A percentile compares a stretch with the other conserved stretches of the same genome.
Conservation (phyloP, 768 basidiomycete species). For the Macrolepiota fuliginosa region DNA sequence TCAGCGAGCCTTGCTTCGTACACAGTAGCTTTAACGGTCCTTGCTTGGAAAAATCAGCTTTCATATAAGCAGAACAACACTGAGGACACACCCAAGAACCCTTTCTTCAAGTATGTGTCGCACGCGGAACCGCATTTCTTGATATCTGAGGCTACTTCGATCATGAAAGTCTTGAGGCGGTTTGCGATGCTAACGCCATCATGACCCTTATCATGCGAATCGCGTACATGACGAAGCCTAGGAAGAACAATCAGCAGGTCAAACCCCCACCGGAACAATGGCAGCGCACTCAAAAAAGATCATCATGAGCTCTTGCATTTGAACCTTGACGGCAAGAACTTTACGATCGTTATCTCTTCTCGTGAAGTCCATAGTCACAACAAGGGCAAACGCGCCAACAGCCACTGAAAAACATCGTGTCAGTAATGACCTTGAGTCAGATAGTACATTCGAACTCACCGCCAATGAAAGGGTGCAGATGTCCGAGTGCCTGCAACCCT, state of each 20-base stretch:
- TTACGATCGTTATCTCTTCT: conserved; percentile 52
- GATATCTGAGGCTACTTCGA: conserved; percentile 35
- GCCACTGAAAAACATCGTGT: conserved; percentile 26
- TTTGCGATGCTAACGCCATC: conserved; percentile 29
- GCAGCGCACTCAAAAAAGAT: conserved; percentile 39
- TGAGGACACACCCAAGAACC: conserved; percentile 29
- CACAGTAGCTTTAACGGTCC: conserved; percentile 29
- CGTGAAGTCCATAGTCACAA: conserved; percentile 43
- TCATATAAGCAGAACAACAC: neutral
- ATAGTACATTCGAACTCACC: conserved; percentile 19
- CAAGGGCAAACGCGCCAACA: conserved; percentile 47
- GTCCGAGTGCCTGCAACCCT: conserved; percentile 28
- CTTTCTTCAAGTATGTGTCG: conserved; percentile 43
- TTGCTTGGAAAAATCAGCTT: conserved; percentile 22
- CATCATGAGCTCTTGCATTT: conserved; percentile 49
- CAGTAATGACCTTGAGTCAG: neutral
- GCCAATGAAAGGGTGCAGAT: conserved; percentile 34
- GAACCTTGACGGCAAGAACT: conserved; percentile 38
- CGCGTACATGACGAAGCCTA: conserved; percentile 27
- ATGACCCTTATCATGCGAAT: conserved; percentile 21
- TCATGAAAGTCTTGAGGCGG: conserved; percentile 26
- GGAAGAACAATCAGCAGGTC: too few species aligned
- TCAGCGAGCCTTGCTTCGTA: conserved; percentile 37
- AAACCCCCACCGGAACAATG: neutral
- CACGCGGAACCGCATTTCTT: conserved; percentile 41